These are phyloP conservation scores for Kazachstania africana DNA, from an alignment of 805 yeast genomes.

Conservation along the genomic window DNA sequence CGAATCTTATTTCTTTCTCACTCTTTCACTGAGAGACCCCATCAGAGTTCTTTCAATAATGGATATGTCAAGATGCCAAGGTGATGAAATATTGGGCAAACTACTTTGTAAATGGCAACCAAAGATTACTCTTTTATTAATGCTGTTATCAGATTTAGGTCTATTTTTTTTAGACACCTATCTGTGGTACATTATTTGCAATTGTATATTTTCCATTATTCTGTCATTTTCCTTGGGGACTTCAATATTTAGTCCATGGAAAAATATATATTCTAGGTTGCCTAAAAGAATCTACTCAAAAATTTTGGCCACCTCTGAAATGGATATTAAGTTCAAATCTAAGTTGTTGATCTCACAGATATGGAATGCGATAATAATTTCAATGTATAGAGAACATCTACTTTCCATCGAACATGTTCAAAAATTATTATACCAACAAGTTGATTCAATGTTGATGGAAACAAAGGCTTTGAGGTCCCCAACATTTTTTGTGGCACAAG, in stretches of 20 bases:
- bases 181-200: constrained; percentile 77
- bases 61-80: constrained; percentile 44
- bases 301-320: constrained; percentile 40
- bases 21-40: constrained; percentile 63
- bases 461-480: constrained; percentile 52
- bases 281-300: constrained; percentile 71
- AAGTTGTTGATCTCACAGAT: constrained; percentile 52
- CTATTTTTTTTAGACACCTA: constrained; percentile 73
- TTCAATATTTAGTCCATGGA: constrained; percentile 85
- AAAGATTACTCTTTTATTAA: constrained; percentile 38
- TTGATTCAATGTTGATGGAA: constrained; percentile 25
- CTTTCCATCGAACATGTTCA: constrained; percentile 63
- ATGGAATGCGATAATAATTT: constrained; percentile 77
- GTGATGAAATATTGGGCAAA: constrained; percentile 45
- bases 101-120: constrained; percentile 48
- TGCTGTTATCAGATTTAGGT: constrained; percentile 50
- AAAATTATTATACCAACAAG: constrained; percentile 48
- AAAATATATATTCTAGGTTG: constrained; percentile 60
- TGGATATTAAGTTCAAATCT: constrained; percentile 37
- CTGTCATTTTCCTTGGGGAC: constrained; percentile 65
- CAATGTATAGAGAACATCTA: constrained; percentile 74
- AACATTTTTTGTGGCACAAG: constrained; percentile 67
- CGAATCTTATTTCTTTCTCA: constrained; percentile 71
- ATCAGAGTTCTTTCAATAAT: constrained; percentile 53
- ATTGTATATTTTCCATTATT: constrained; percentile 59